Evolutionary conservation across 495 filamentous ascomycete genomes (phyloP).

Genomic region (Annulohypoxylon maeteangense): DNA sequence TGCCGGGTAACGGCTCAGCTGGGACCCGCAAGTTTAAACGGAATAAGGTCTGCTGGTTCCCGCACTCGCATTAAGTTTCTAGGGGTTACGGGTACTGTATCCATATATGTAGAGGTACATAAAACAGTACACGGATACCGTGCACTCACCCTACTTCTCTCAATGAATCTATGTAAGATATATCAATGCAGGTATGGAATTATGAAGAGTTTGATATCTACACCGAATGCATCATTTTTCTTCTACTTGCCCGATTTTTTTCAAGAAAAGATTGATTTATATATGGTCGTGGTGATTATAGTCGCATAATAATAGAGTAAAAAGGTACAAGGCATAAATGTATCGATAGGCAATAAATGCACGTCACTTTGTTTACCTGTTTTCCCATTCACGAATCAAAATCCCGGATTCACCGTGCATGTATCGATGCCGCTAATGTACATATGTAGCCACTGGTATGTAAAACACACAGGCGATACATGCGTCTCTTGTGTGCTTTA

Average conservation of each 20-base stretch:
- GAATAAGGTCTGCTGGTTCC: slow-evolving; percentile 12
- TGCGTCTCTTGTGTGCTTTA: slow-evolving; percentile 38
- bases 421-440: slow-evolving; percentile 35
- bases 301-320: background rate
- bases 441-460: slow-evolving; percentile 38
- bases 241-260: too few species aligned
- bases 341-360: slow-evolving; percentile 3
- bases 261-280: too few species aligned
- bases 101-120: slow-evolving; percentile 3
- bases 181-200: too few species aligned
- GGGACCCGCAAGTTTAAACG: slow-evolving; percentile 23
- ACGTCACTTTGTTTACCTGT: slow-evolving; percentile 29
- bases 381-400: slow-evolving; percentile 22
- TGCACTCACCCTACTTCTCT: too few species aligned
- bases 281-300: background rate
- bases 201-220: too few species aligned
- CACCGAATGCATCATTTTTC: too few species aligned
- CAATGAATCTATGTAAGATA: background rate
- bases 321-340: background rate
- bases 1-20: slow-evolving; percentile 38
- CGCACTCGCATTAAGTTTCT: slow-evolving; percentile 8
- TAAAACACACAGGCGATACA: slow-evolving; percentile 21
- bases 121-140: background rate
- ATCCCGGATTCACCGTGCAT: slow-evolving; percentile 23
- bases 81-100: background rate